Conservation (phyloP, 1,284 basidiomycete genomes). For the Rhodotorula sp. region DNA sequence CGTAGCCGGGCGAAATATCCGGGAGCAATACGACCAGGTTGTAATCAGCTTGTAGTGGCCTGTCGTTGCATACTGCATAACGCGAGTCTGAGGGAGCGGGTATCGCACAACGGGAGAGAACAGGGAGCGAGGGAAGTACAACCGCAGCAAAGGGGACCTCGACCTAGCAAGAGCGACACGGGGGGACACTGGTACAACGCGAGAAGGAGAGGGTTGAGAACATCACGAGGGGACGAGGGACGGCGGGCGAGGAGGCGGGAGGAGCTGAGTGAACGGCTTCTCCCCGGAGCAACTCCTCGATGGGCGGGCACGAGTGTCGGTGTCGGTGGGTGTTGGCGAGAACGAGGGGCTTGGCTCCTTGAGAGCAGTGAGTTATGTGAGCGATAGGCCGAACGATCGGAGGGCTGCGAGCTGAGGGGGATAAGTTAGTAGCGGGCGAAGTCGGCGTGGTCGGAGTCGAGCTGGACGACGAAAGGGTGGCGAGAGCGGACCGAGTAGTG, state of each 20-base stretch:
- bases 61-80: no score
- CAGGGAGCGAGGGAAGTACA: conserved; percentile 5
- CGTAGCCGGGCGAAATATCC: no score
- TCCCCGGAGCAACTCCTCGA: not conserved
- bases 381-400: not conserved
- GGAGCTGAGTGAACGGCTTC: conserved; percentile 18
- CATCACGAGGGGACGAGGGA: not conserved
- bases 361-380: conserved; percentile 6
- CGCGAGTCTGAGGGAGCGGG: not conserved
- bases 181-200: no score
- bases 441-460: not conserved
- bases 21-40: no score
- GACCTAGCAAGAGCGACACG: not conserved
- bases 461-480: not conserved
- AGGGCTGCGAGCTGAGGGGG: not conserved
- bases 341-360: not conserved
- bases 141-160: conserved; percentile 18
- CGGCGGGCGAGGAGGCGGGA: not conserved
- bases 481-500: not conserved
- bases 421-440: conserved; percentile 9
- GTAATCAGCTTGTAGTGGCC: no score
- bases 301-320: not conserved
- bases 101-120: conserved; percentile 2
- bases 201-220: not conserved
- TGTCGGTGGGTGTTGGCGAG: not conserved